phyloP scores from a whole-genome alignment of 2,329 filamentous ascomycete genomes.

The Aspergillus sp. region DNA sequence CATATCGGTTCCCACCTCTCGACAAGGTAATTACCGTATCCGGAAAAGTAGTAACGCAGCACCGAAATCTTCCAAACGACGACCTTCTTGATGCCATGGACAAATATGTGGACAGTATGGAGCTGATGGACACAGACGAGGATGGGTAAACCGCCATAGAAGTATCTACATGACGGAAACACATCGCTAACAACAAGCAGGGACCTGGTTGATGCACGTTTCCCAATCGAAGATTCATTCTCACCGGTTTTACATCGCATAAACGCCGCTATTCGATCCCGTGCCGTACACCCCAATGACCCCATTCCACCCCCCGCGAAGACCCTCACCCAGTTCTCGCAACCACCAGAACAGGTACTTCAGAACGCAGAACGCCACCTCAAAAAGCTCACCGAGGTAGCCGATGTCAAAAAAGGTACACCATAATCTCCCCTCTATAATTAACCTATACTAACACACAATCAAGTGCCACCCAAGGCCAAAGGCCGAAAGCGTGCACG shows the following conservation, averaged over 20 bases:
- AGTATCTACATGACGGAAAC: background rate
- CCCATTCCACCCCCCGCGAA: conserved; percentile 62
- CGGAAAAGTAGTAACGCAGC: conserved; percentile 74
- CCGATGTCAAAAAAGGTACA: conserved; percentile 79
- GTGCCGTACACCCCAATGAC: conserved; percentile 71
- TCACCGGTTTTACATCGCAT: conserved; percentile 86
- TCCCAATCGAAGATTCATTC: conserved; percentile 76
- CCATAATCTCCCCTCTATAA: background rate
- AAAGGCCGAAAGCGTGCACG: conserved; percentile 69
- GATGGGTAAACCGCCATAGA: conserved; percentile 58
- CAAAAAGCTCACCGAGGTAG: conserved; percentile 63
- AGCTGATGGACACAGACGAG: conserved; percentile 72
- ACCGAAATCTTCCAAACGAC: conserved; percentile 76
- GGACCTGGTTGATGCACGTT: conserved; percentile 62
- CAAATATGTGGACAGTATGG: conserved; percentile 91
- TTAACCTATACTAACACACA: conserved; percentile 22
- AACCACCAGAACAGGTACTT: conserved; percentile 67
- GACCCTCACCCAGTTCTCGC: conserved; percentile 69
- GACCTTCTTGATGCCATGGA: conserved; percentile 79
- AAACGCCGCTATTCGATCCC: conserved; percentile 78
- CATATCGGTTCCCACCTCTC: conserved; percentile 88
- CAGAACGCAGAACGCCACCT: conserved; percentile 59
- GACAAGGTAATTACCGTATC: conserved; percentile 86
- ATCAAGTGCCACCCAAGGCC: conserved; percentile 70
- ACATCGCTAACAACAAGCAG: conserved; percentile 29